Percentiles rank a stretch among this genome's conserved stretches.
Evolutionary conservation across 2,329 filamentous ascomycete genomes (phyloP).

Genomic region (Fusarium udum): DNA sequence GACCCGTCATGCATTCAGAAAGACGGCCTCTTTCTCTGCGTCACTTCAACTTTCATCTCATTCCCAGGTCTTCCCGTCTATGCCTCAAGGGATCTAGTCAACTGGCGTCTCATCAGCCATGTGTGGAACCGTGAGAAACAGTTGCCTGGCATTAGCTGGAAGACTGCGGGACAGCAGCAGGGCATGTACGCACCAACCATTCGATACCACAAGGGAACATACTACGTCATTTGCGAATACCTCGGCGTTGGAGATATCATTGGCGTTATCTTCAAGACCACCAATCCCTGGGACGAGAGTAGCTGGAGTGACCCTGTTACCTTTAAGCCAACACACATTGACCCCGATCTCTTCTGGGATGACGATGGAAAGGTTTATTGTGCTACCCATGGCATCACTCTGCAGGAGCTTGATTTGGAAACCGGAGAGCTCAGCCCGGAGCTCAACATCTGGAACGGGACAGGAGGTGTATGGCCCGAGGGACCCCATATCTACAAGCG

Average conservation of each 20-base stretch:
- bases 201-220: constrained; percentile 53
- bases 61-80: constrained; percentile 64
- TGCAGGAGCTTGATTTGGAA: constrained; percentile 33
- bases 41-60: constrained; percentile 61
- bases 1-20: constrained; percentile 59
- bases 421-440: constrained; percentile 34
- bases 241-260: constrained; percentile 16
- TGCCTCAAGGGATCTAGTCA: constrained; percentile 59
- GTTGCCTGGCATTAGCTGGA: constrained; percentile 49
- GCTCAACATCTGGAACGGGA: constrained; percentile 59
- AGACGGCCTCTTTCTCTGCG: constrained; percentile 60
- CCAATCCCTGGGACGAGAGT: constrained; percentile 33
- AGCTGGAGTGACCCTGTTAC: constrained; percentile 42
- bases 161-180: constrained; percentile 45
- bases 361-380: constrained; percentile 64
- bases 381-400: constrained; percentile 45
- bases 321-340: constrained; percentile 45
- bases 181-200: constrained; percentile 61
- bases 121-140: constrained; percentile 54
- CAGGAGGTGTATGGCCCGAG: constrained; percentile 55
- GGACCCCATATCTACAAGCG: constrained; percentile 62
- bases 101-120: constrained; percentile 58
- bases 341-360: constrained; percentile 63
- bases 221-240: constrained; percentile 50
- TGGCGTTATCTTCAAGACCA: constrained; percentile 25